Conservation (phyloP, 1,284 basidiomycete species). For the Trichosporon sp. region DNA sequence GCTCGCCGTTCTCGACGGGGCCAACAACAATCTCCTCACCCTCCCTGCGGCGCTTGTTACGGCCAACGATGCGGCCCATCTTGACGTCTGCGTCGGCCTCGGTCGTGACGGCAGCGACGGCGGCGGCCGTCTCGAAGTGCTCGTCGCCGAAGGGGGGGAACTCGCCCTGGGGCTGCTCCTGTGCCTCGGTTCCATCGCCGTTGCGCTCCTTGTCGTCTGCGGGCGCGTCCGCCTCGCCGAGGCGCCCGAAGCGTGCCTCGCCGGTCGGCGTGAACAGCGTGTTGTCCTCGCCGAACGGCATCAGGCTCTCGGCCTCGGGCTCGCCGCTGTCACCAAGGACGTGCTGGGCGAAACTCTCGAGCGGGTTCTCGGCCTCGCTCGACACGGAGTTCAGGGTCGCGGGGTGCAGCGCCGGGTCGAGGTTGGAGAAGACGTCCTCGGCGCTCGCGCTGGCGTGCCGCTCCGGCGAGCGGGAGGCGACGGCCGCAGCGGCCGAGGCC, state of each 20-base stretch:
- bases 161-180: conserved; percentile 6
- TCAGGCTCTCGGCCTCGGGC: conserved; percentile 11
- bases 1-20: conserved; percentile 27
- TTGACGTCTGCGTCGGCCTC: conserved; percentile 5
- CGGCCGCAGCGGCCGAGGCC: neutral
- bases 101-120: neutral
- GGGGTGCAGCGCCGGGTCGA: conserved; percentile 26
- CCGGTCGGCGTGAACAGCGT: conserved; percentile 16
- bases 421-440: conserved; percentile 19
- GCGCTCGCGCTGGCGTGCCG: neutral
- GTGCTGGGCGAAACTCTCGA: conserved; percentile 29
- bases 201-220: neutral
- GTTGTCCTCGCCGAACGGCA: conserved; percentile 16
- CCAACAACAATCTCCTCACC: conserved; percentile 21
- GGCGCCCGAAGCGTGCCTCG: conserved; percentile 16
- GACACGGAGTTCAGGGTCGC: conserved; percentile 18
- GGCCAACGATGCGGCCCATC: conserved; percentile 7
- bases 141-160: neutral
- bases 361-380: conserved; percentile 19
- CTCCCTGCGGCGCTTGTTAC: conserved; percentile 22
- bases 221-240: neutral
- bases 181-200: neutral
- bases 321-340: conserved; percentile 18
- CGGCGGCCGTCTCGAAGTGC: neutral
- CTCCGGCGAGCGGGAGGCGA: neutral